Evolutionary conservation across 106 monocot genomes (phyloP), one percentile per base, ranked within the genome.

Genomic region (Narthecium ossifragum): DNA sequence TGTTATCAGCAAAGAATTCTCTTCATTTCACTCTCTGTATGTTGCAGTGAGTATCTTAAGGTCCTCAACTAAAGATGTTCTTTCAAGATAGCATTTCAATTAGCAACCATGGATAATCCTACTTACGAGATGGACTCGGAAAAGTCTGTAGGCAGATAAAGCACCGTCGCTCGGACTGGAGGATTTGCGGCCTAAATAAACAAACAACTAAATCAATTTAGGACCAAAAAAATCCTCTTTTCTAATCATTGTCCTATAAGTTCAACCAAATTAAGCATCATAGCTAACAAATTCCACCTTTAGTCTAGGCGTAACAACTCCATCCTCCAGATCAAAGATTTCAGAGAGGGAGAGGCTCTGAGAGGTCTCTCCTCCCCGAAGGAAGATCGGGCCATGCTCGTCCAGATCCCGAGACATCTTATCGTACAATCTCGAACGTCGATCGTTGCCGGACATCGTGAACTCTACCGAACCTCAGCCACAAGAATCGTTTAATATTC

Each of bases 161-260:
- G 83, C 43, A 96, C 86, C 49, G 69, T 90, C 8, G 94, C 94
- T 10, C 94, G 83, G 49, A 90, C 94, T 3, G 94, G 94, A 58
- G 94, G 94, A 54, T 74, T 54, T 12, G 83, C 86, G 29, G 75
- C 78, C 94, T 96, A 58, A 38, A 47, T 47, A 30, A 30, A 30
- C 31, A 45, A 24, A 60, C 36, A 27, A 62, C 39, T 31, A 10
- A 31, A 25, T 31, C 46, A 22, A 37, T 6, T 45, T 33, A 38
- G 20, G 36, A 53, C 22, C 29, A 48, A 26, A 55, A 47, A 30
- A 18, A 39, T 6, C 14, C 10, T 37, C 27, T 15, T 34, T 23
- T 6, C 9, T 29, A n/a, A n/a, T n/a, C n/a, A n/a, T n/a, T n/a
- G n/a, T n/a, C n/a, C n/a, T 28, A 54, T 29, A 17, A 24, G 23